Evolutionary conservation across 768 basidiomycete genomes (phyloP).

Genomic region (Brasilioporus rufonigricans): DNA sequence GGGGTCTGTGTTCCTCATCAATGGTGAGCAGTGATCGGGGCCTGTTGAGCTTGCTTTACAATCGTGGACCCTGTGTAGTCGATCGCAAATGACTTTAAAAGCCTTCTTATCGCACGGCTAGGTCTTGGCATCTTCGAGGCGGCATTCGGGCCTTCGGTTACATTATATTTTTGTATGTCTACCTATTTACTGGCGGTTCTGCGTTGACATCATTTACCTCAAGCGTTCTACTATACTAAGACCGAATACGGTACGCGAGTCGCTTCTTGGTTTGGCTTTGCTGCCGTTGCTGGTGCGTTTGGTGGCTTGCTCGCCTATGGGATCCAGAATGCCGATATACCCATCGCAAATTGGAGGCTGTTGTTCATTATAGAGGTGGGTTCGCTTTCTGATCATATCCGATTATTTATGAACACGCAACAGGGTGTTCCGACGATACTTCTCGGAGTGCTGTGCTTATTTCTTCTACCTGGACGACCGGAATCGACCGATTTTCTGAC

Average conservation of each 20-base stretch:
- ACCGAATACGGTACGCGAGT: conserved; percentile 44
- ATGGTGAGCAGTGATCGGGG: conserved; percentile 44
- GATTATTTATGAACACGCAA: not conserved
- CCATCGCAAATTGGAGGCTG: conserved; percentile 42
- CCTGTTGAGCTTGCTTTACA: not conserved
- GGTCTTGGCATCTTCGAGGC: conserved; percentile 36
- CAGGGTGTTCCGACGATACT: conserved; percentile 57
- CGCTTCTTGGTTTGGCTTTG: conserved; percentile 55
- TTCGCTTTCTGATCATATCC: not conserved
- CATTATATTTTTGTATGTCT: conserved; percentile 31
- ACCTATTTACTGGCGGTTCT: conserved; percentile 15
- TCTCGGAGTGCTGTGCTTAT: conserved; percentile 27
- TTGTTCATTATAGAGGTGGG: conserved; percentile 30
- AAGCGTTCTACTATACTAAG: conserved; percentile 51
- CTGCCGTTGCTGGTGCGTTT: conserved; percentile 55
- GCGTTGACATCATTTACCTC: not conserved
- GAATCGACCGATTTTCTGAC: conserved; percentile 36
- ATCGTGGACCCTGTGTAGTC: conserved; percentile 17
- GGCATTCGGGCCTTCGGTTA: conserved; percentile 32
- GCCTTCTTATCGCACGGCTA: conserved; percentile 30
- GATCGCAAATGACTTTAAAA: conserved; percentile 23
- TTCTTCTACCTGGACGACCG: conserved; percentile 31
- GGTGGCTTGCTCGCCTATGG: conserved; percentile 56
- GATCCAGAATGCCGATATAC: conserved; percentile 39
- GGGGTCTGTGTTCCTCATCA: conserved; percentile 69